These are phyloP conservation scores for Fusarium brevicatenulatum DNA, from an alignment of 2,329 filamentous ascomycete genomes.

Conservation along the genomic window DNA sequence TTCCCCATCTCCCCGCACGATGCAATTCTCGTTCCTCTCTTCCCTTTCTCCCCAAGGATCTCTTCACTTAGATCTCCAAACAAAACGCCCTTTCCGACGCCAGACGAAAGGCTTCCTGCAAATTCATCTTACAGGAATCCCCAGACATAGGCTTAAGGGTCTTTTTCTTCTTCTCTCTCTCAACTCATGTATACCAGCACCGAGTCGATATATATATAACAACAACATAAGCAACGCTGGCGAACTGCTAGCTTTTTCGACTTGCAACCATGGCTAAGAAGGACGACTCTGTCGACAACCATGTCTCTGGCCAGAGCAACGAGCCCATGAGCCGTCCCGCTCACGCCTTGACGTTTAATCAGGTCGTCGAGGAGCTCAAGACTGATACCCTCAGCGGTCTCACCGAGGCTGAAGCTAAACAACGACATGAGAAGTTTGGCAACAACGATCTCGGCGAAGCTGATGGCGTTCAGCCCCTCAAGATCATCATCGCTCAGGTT, in stretches of 20 bases:
- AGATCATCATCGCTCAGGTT: slow-evolving; percentile 71
- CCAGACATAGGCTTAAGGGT: slow-evolving; percentile 35
- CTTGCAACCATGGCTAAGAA: slow-evolving; percentile 36
- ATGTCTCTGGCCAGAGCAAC: slow-evolving; percentile 51
- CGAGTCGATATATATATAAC: slow-evolving; percentile 5
- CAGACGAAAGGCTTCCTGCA: slow-evolving; percentile 40
- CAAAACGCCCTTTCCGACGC: slow-evolving; percentile 21
- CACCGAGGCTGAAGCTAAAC: slow-evolving; percentile 59
- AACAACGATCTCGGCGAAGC: slow-evolving; percentile 64
- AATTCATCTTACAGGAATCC: slow-evolving; percentile 28
- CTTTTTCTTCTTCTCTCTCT: not conserved
- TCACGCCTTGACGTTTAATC: slow-evolving; percentile 61
- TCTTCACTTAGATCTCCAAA: slow-evolving; percentile 25
- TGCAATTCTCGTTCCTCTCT: slow-evolving; percentile 4
- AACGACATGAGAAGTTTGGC: slow-evolving; percentile 64
- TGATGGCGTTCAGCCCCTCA: slow-evolving; percentile 62
- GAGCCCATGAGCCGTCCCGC: slow-evolving; percentile 63
- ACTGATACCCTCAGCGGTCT: slow-evolving; percentile 66
- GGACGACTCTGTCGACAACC: slow-evolving; percentile 33
- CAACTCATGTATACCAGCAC: slow-evolving; percentile 2
- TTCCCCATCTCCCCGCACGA: slow-evolving; percentile 31
- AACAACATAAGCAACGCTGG: slow-evolving; percentile 20
- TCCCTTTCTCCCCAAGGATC: slow-evolving; percentile 22
- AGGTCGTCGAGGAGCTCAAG: slow-evolving; percentile 63
- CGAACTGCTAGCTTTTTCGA: slow-evolving; percentile 22